A percentile compares a stretch with the other conserved stretches of the same genome.
Conservation (phyloP, 1,139 yeast genomes). For the Pichia sp. region DNA sequence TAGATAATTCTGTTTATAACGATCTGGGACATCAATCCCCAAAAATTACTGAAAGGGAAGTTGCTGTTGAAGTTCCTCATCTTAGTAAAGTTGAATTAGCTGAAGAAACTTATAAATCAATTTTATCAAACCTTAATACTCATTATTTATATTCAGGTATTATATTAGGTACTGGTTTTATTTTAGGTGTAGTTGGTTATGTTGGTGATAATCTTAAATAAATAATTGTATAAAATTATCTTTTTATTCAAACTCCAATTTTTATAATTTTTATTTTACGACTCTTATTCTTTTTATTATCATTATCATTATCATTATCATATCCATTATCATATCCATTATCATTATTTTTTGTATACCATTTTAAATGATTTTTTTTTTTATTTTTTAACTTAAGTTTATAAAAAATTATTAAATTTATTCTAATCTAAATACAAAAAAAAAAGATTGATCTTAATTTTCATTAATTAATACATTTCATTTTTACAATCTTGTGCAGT, state of each 20-base stretch:
- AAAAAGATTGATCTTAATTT: no score
- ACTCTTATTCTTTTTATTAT: no score
- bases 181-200: constrained; percentile 42
- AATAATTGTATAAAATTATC: no score
- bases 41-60: constrained; percentile 22
- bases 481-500: constrained; percentile 68
- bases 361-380: no score
- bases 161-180: constrained; percentile 39
- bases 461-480: constrained; percentile 31
- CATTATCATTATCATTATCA: no score
- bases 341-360: no score
- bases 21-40: constrained; percentile 33
- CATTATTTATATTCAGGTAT: constrained; percentile 35
- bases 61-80: constrained; percentile 35
- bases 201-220: constrained; percentile 38
- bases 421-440: no score
- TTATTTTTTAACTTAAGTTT: no score
- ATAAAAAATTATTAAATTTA: not conserved
- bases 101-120: constrained; percentile 27
- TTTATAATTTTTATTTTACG: no score
- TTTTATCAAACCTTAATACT: constrained; percentile 31
- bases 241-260: not conserved
- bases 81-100: constrained; percentile 19
- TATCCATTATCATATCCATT: no score
- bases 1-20: constrained; percentile 49